A percentile compares a stretch with the other conserved stretches of the same genome.
Evolutionary conservation across 306 rosid genomes (phyloP).

Genomic region (Begonia masoniana): DNA sequence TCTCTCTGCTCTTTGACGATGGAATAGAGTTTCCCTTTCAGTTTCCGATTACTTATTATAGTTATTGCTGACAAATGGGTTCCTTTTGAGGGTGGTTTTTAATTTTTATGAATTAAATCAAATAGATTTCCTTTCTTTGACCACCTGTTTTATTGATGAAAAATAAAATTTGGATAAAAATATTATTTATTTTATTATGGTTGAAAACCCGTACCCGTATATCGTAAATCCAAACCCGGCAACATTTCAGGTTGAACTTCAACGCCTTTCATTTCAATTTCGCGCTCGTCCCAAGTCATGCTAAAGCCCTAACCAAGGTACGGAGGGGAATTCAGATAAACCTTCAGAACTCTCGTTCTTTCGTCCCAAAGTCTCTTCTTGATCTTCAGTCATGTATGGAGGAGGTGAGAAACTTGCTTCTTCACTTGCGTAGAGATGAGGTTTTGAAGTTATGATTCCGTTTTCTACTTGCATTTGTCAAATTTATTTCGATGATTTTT

Average conservation of each 20-base stretch:
- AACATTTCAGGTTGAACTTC: not conserved
- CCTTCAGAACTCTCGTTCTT: not conserved
- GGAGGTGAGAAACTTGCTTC: constrained; percentile 55
- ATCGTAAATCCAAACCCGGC: not conserved
- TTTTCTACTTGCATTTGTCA: not conserved
- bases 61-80: too few species aligned
- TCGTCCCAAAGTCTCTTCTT: not conserved
- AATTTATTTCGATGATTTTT: not conserved
- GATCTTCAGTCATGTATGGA: constrained; percentile 61
- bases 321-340: not conserved
- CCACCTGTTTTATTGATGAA: too few species aligned
- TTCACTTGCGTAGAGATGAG: not conserved
- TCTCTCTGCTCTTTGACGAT: too few species aligned
- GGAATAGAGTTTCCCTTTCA: too few species aligned
- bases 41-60: too few species aligned
- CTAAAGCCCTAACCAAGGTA: not conserved
- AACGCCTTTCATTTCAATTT: not conserved
- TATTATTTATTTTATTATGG: too few species aligned
- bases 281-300: not conserved
- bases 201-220: not conserved
- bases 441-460: not conserved
- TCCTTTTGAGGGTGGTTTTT: too few species aligned
- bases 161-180: too few species aligned
- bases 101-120: too few species aligned
- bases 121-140: too few species aligned